Evolutionary conservation across 768 basidiomycete genomes (phyloP).

Genomic region (Trametes elegans): DNA sequence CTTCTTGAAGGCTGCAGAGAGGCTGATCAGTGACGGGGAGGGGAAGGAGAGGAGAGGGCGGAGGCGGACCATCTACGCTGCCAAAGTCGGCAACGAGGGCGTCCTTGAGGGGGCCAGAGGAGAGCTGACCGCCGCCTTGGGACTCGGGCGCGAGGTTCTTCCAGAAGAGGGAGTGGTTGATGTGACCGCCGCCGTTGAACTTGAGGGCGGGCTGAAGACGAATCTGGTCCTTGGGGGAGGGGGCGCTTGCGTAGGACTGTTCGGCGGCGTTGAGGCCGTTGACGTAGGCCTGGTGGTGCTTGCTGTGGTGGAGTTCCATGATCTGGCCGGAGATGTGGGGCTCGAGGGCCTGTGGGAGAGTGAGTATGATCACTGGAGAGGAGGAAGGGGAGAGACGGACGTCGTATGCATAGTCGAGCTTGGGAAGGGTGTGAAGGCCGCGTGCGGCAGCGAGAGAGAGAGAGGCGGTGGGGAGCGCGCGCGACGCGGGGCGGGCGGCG

Average conservation of each 20-base stretch:
- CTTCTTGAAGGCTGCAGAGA: constrained; percentile 63
- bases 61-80: constrained; percentile 51
- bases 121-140: constrained; percentile 52
- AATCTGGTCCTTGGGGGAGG: constrained; percentile 76
- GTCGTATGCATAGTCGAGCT: constrained; percentile 78
- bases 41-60: neutral
- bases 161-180: constrained; percentile 98
- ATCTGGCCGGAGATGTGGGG: constrained; percentile 91
- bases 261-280: constrained; percentile 91
- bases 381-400: constrained; percentile 38
- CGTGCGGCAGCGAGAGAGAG: constrained; percentile 39
- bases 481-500: constrained; percentile 38
- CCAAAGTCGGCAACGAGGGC: constrained; percentile 80
- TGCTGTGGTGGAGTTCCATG: constrained; percentile 92
- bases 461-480: constrained; percentile 37
- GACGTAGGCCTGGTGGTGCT: constrained; percentile 96
- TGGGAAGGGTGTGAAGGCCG: constrained; percentile 69
- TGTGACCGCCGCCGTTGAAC: constrained; percentile 96
- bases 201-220: constrained; percentile 88
- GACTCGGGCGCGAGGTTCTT: constrained; percentile 73
- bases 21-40: neutral
- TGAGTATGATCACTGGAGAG: neutral
- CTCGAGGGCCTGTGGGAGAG: constrained; percentile 61
- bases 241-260: constrained; percentile 62
- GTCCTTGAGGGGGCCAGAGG: constrained; percentile 61